A percentile compares a stretch with the other conserved stretches of the same genome.
Evolutionary conservation across 345 rosid genomes (phyloP).

Genomic region (Gynandropsis gynandra): DNA sequence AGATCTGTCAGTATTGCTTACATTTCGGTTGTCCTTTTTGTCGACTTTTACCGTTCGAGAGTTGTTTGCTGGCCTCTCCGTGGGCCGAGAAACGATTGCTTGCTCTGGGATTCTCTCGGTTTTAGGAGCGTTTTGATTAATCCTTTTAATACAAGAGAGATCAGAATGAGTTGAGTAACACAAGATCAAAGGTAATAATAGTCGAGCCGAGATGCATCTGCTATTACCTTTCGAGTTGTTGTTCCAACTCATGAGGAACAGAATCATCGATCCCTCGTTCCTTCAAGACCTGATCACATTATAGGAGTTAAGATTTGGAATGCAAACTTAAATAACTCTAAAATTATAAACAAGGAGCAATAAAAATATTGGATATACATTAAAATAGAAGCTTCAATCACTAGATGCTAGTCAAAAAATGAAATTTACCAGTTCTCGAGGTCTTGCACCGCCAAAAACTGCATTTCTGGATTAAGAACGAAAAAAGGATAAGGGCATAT

Average conservation of each 20-base stretch:
- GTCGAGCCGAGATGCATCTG: background rate
- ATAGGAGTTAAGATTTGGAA: constrained; percentile 14
- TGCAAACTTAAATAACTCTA: constrained; percentile 11
- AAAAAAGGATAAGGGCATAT: constrained; percentile 8
- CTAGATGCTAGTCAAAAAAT: constrained; percentile 16
- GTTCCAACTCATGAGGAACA: constrained; percentile 36
- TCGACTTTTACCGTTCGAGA: constrained; percentile 43
- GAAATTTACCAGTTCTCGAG: constrained; percentile 64
- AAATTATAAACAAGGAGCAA: constrained; percentile 1
- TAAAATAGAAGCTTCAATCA: constrained; percentile 7
- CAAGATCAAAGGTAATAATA: background rate
- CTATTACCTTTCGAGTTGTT: constrained; percentile 47
- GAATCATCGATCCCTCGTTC: constrained; percentile 53
- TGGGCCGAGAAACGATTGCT: constrained; percentile 21
- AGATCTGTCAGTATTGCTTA: constrained; percentile 36
- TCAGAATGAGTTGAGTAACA: background rate
- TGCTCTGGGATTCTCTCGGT: constrained; percentile 42
- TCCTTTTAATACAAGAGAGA: constrained; percentile 30
- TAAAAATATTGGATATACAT: too few species aligned
- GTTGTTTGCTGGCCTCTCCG: constrained; percentile 41
- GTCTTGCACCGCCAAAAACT: constrained; percentile 81
- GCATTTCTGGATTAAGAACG: constrained; percentile 48
- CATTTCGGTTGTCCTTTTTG: constrained; percentile 39
- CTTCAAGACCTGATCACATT: constrained; percentile 51
- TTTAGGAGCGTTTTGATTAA: constrained; percentile 31